These are phyloP conservation scores for Peterozyma xylosa DNA, from an alignment of 805 yeast genomes.

Conservation along the genomic window DNA sequence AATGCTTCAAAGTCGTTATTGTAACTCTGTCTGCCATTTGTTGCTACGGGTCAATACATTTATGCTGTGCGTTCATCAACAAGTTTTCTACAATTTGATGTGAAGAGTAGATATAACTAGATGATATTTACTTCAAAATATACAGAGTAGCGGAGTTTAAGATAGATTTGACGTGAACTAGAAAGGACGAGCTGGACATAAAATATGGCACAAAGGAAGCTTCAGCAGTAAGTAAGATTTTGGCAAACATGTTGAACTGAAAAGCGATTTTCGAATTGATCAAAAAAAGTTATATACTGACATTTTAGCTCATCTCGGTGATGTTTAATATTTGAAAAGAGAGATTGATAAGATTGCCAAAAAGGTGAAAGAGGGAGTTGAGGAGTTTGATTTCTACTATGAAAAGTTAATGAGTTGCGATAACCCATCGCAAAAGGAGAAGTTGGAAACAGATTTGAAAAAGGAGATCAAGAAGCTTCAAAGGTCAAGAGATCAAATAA, in stretches of 20 bases:
- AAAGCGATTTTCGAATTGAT: too few relatives aligned
- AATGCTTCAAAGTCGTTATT: too few relatives aligned
- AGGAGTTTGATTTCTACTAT: constrained; percentile 45
- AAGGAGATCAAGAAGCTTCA: constrained; percentile 55
- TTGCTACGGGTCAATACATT: background rate
- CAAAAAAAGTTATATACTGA: too few relatives aligned
- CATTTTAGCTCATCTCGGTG: too few relatives aligned
- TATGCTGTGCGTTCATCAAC: too few relatives aligned
- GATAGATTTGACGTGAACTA: too few relatives aligned
- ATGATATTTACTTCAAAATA: too few relatives aligned
- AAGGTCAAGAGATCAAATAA: constrained; percentile 52
- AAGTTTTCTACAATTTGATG: too few relatives aligned
- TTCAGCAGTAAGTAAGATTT: constrained; percentile 26
- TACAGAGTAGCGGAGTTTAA: too few relatives aligned
- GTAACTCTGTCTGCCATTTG: background rate
- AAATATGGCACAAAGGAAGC: constrained; percentile 28
- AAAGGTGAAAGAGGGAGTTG: constrained; percentile 51
- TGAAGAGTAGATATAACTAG: too few relatives aligned
- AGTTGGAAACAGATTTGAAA: constrained; percentile 47
- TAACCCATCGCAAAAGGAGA: constrained; percentile 46
- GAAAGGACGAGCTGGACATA: too few relatives aligned
- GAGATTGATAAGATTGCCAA: constrained; percentile 60
- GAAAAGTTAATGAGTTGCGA: constrained; percentile 45
- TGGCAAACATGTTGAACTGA: too few relatives aligned
- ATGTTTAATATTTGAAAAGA: constrained; percentile 12